Percentiles rank a stretch among this genome's conserved stretches.
Evolutionary conservation across 139 green algal species (phyloP).

Genomic region (Closterium sp.): DNA sequence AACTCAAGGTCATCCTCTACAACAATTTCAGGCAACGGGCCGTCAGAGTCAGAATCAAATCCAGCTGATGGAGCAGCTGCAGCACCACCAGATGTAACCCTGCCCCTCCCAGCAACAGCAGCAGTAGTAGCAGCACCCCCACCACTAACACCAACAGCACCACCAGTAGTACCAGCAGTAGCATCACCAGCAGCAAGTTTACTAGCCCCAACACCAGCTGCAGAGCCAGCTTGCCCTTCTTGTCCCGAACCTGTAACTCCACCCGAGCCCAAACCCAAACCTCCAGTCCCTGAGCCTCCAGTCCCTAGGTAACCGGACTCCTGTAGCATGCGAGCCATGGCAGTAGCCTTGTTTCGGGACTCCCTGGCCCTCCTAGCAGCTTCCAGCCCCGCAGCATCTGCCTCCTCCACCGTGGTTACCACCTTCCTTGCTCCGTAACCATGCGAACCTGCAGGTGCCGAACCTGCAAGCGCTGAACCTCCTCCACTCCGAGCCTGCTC

Average conservation of each 20-base stretch:
- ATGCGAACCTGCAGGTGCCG: neutral
- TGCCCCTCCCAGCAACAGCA: neutral
- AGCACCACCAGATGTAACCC: neutral
- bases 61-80: neutral
- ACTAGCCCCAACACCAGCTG: neutral
- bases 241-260: neutral
- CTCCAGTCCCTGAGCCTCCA: neutral
- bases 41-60: neutral
- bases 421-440: neutral
- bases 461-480: neutral
- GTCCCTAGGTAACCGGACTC: neutral
- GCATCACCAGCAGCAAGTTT: neutral
- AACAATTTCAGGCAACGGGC: neutral
- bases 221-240: neutral
- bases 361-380: neutral
- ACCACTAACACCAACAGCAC: neutral
- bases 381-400: neutral
- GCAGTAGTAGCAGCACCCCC: neutral
- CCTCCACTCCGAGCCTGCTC: neutral
- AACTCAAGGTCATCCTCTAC: neutral
- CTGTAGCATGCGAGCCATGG: neutral
- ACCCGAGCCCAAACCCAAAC: neutral
- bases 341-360: neutral
- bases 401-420: neutral
- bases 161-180: neutral